phyloP scores from a whole-genome alignment of 306 rosid genomes.

The Lablab purpureus region DNA sequence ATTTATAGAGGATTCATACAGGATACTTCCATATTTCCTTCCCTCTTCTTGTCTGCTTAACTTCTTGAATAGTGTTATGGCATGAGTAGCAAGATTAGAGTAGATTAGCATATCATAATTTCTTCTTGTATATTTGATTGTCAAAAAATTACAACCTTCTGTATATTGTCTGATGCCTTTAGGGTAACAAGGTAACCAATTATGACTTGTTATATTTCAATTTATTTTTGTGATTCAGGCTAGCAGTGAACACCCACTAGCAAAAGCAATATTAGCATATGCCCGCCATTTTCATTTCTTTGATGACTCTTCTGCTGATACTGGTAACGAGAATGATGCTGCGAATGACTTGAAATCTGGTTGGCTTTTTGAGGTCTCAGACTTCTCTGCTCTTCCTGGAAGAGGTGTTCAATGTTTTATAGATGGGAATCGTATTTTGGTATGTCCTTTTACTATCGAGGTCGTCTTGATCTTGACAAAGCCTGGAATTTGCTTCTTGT shows the following conservation, averaged over 20 bases:
- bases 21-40: constrained; percentile 22
- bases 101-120: background rate
- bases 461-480: constrained; percentile 24
- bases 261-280: constrained; percentile 84
- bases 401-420: constrained; percentile 78
- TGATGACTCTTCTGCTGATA: constrained; percentile 66
- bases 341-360: constrained; percentile 55
- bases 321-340: constrained; percentile 51
- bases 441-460: constrained; percentile 47
- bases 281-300: constrained; percentile 96
- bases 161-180: background rate
- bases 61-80: constrained; percentile 24
- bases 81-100: constrained; percentile 16
- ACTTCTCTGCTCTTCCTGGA: constrained; percentile 90
- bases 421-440: constrained; percentile 74
- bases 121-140: constrained; percentile 23
- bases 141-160: constrained; percentile 28
- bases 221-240: constrained; percentile 64
- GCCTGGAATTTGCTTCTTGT: constrained; percentile 26
- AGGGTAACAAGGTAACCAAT: constrained; percentile 2
- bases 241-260: constrained; percentile 97
- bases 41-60: constrained; percentile 23
- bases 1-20: constrained; percentile 10
- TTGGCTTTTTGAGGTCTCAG: constrained; percentile 87
- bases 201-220: constrained; percentile 18